phyloP scores from a whole-genome alignment of 2,329 filamentous ascomycete genomes.

The Cytospora paraplurivora region DNA sequence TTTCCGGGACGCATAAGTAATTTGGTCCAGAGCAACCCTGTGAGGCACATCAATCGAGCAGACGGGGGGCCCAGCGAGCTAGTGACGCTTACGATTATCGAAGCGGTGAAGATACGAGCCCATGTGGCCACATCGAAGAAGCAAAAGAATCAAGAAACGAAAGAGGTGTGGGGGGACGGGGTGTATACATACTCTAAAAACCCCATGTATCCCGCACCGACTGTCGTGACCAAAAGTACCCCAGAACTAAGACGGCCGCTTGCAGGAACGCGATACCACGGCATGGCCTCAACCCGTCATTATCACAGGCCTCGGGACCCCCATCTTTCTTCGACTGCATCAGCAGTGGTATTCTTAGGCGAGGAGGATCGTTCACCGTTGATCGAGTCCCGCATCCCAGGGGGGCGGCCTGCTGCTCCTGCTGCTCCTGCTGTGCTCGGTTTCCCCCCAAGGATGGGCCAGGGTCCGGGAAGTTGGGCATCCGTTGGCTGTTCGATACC shows the following conservation, averaged over 20 bases:
- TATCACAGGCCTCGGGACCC: conserved; percentile 2
- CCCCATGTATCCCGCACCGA: neutral
- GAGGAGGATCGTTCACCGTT: neutral
- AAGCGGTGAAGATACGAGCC: conserved; percentile 21
- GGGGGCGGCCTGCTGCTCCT: conserved; percentile 4
- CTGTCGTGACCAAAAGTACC: conserved; percentile 9
- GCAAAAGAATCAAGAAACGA: neutral
- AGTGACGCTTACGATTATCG: conserved; percentile 1
- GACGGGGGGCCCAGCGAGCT: neutral
- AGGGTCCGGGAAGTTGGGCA: conserved; percentile 14
- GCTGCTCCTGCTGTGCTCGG: conserved; percentile 15
- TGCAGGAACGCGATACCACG: conserved; percentile 16
- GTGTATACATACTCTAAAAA: neutral
- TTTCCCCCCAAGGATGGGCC: conserved; percentile 6
- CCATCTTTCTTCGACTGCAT: conserved; percentile 16
- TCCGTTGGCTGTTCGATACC: conserved; percentile 3
- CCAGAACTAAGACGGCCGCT: conserved; percentile 11
- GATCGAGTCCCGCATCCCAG: conserved; percentile 9
- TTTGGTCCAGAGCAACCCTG: conserved; percentile 7
- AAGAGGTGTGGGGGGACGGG: neutral
- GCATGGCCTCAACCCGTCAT: conserved; percentile 4
- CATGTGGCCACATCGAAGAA: neutral
- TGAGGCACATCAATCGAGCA: neutral
- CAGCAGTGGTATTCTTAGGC: neutral
- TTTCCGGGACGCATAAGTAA: conserved; percentile 22